Percentiles rank a stretch among this genome's conserved stretches.
These are phyloP conservation scores for Symbiodinium pilosum DNA, from an alignment of 73 alveolate genomes.

Conservation along the genomic window DNA sequence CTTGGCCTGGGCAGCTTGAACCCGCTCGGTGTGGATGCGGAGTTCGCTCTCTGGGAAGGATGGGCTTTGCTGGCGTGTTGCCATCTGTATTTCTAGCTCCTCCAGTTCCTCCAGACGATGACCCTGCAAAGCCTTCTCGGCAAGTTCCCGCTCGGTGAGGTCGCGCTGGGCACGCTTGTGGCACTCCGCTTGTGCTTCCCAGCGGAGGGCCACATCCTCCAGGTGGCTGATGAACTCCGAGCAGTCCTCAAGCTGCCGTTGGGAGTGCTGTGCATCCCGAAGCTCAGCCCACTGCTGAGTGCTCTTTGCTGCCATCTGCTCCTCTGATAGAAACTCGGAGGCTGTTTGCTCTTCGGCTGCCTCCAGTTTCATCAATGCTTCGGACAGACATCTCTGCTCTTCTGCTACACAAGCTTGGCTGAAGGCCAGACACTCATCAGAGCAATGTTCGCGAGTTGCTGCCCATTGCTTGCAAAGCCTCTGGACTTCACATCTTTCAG, in stretches of 20 bases:
- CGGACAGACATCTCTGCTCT: background rate
- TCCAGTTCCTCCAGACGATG: background rate
- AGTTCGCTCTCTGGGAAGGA: too few relatives aligned
- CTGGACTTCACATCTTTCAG: background rate
- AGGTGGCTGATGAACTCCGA: background rate
- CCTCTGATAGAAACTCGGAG: background rate
- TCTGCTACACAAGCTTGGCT: background rate
- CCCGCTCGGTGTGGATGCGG: too few relatives aligned
- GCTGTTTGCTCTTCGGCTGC: background rate
- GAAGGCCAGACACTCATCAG: background rate
- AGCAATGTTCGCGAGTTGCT: background rate
- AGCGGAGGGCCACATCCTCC: background rate
- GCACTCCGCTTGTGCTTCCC: background rate
- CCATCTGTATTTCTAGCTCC: conserved; percentile 25
- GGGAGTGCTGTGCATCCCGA: background rate
- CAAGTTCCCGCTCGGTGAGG: background rate
- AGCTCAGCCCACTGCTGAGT: background rate
- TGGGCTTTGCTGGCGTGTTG: background rate
- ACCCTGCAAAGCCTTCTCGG: background rate
- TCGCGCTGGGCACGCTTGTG: background rate
- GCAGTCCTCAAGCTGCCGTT: background rate
- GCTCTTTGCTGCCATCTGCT: background rate
- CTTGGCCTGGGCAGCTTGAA: too few relatives aligned
- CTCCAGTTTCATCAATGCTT: background rate
- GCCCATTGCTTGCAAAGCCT: background rate